Conservation (phyloP, 768 basidiomycete genomes). For the Leccinum longicurvipes region DNA sequence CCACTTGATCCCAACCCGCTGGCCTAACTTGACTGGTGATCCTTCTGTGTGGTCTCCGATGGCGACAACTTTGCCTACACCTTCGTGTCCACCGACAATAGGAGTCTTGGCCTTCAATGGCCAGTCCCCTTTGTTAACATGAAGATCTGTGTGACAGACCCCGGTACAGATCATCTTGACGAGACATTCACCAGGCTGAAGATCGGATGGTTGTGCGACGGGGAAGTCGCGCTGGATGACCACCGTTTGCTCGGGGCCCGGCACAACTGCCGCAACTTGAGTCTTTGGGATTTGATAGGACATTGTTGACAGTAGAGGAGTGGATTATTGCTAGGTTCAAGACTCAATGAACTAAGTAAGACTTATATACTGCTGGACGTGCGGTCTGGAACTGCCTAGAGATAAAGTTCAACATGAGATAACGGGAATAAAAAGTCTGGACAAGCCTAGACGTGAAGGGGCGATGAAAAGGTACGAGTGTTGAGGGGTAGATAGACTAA, state of each 20-base stretch:
- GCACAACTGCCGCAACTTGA: slow-evolving; percentile 41
- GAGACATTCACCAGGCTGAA: slow-evolving; percentile 68
- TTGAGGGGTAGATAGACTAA: no score
- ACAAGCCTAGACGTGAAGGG: no score
- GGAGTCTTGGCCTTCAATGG: slow-evolving; percentile 62
- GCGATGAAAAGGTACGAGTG: no score
- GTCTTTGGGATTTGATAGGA: slow-evolving; percentile 36
- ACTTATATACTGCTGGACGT: not conserved
- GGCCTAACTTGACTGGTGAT: slow-evolving; percentile 68
- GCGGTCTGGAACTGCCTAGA: no score
- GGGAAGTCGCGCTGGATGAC: slow-evolving; percentile 43
- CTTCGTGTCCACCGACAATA: slow-evolving; percentile 82
- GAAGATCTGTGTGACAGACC: slow-evolving; percentile 86
- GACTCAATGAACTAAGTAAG: no score
- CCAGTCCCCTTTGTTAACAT: slow-evolving; percentile 78
- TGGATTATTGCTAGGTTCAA: no score
- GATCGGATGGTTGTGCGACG: slow-evolving; percentile 53
- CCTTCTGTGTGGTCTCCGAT: slow-evolving; percentile 61
- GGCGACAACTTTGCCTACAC: slow-evolving; percentile 77
- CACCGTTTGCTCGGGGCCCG: slow-evolving; percentile 27
- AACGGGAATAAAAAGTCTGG: no score
- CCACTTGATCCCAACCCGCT: slow-evolving; percentile 85
- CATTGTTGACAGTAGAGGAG: not conserved
- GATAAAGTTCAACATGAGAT: not conserved
- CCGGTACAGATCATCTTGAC: slow-evolving; percentile 74